Base-by-base conservation (phyloP, 371 early-diverging fungal genomes). In the Syncephalastrum contaminatum region DNA sequence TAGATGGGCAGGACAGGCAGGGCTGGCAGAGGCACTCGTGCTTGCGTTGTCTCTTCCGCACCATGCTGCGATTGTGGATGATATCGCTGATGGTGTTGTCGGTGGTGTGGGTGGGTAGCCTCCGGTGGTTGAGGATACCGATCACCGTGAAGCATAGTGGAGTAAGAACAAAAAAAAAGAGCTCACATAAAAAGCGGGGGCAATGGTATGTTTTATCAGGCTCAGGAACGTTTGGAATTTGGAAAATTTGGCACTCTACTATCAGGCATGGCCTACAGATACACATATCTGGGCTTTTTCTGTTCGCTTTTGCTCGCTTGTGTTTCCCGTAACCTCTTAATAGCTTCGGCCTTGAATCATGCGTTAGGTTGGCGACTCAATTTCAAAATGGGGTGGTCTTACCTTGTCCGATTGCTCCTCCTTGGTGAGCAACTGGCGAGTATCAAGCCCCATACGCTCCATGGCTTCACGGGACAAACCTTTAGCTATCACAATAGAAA, bases 341-440 rank as follows among this genome's bases (percentile, higher is more conserved):
- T 60, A 4, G 71, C 57, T 70, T 74, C 74, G 68, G 54, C 49
- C 36, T 30, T 6, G 16, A 24, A n/a, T 20, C 36, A 20, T 48
- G 18, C 14, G 6, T 41, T 20, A 42, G 2, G 15, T 41, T 0
- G 43, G 14, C 22, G 14, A 13, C 15, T 54, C 14, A 22, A 51
- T 36, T 43, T 45, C 4, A 27, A 24, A 46, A 16, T 30, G 13
- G 22, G 18, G 39, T 4, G 25, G 3, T 10, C 48, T 47, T 72
- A 72, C 73, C 67, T 73, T 73, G 7, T 61, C 65, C 48, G 62
- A 64, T 24, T 63, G 62, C 39, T 74, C 66, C 43, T 74, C 69
- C 15, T 54, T 48, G 19, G 66, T 59, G 4, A 70, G 39, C 20
- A 51, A 43, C n/a, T 60, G 50, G 18, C 52, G 57, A 7, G 43